A percentile compares a stretch with the other conserved stretches of the same genome.
Conservation (phyloP, 1,139 yeast genomes). For the Yamadazyma oceani region DNA sequence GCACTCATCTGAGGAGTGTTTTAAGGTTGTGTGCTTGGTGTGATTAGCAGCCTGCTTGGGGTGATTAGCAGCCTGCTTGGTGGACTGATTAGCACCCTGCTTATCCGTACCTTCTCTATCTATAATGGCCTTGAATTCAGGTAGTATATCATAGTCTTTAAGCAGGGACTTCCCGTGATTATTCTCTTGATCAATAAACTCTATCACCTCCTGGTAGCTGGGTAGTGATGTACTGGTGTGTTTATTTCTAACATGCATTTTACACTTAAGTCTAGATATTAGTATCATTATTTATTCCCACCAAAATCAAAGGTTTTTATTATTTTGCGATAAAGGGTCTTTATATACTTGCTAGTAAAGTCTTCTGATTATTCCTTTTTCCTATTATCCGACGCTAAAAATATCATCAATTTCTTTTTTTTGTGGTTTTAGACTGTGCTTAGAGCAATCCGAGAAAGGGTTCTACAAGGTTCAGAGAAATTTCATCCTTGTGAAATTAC, state of each 20-base stretch:
- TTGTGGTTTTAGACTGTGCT: background rate
- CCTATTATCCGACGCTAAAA: background rate
- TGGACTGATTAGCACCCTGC: too few species aligned
- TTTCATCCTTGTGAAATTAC: too few species aligned
- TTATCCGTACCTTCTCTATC: background rate
- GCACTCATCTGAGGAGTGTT: background rate
- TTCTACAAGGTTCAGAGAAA: too few species aligned
- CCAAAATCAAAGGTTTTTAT: too few species aligned
- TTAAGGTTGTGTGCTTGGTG: background rate
- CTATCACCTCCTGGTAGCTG: conserved; percentile 4
- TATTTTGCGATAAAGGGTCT: background rate
- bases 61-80: too few species aligned
- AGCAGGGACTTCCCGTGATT: background rate
- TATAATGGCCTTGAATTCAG: conserved; percentile 9
- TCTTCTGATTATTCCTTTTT: background rate
- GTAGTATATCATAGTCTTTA: conserved; percentile 9
- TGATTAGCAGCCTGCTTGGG: too few species aligned
- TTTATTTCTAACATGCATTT: background rate
- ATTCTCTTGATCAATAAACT: background rate
- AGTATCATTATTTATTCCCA: background rate
- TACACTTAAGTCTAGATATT: background rate
- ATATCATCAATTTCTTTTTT: background rate
- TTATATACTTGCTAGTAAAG: background rate
- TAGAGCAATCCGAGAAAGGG: too few species aligned
- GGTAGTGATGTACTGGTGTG: conserved; percentile 1